Conservation (phyloP, 352 stramenopile genomes). For the Phytophthora chlamydospora region DNA sequence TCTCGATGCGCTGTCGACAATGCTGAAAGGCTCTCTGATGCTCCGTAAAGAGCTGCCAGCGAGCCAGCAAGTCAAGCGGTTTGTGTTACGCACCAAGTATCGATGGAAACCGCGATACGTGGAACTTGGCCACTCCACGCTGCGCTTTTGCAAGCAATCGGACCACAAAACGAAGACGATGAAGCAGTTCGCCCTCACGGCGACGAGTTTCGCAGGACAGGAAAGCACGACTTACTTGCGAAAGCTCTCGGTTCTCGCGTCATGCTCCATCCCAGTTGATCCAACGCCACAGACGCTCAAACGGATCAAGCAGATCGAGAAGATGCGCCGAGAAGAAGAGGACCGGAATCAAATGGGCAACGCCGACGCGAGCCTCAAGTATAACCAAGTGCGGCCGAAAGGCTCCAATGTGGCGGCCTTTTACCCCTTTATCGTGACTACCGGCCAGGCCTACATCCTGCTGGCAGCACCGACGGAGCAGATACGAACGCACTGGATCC, state of each 20-base stretch:
- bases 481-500: slow-evolving; percentile 63
- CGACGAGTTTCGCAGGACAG: slow-evolving; percentile 57
- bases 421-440: slow-evolving; percentile 70
- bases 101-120: slow-evolving; percentile 63
- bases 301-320: slow-evolving; percentile 37
- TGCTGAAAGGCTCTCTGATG: slow-evolving; percentile 57
- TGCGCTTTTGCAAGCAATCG: slow-evolving; percentile 58
- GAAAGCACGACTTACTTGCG: slow-evolving; percentile 63
- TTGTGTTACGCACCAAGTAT: slow-evolving; percentile 69
- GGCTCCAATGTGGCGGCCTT: slow-evolving; percentile 26
- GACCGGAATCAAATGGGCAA: slow-evolving; percentile 18
- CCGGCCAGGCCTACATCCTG: slow-evolving; percentile 56
- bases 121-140: slow-evolving; percentile 58
- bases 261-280: slow-evolving; percentile 47
- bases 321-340: slow-evolving; percentile 35
- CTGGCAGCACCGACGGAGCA: slow-evolving; percentile 51
- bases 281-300: slow-evolving; percentile 41
- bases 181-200: slow-evolving; percentile 75
- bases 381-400: slow-evolving; percentile 18
- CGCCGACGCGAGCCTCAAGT: slow-evolving; percentile 10
- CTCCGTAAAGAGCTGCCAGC: slow-evolving; percentile 57
- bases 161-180: slow-evolving; percentile 54
- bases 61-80: slow-evolving; percentile 58
- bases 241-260: slow-evolving; percentile 39
- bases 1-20: slow-evolving; percentile 52